Evolutionary conservation across 108 stramenopile species (phyloP).

Genomic region (Cyclostephanos tholiformis): DNA sequence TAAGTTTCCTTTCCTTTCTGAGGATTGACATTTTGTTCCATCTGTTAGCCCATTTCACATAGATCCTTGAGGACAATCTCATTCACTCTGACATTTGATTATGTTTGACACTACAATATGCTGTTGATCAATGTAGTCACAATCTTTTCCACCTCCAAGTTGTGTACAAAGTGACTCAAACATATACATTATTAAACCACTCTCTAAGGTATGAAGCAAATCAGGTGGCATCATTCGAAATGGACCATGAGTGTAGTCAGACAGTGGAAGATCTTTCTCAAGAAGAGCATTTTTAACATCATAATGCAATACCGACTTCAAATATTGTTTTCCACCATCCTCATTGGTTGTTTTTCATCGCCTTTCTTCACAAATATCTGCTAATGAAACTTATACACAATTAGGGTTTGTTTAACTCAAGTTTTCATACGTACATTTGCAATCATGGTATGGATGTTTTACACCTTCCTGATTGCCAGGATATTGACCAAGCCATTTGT

Average conservation of each 20-base stretch:
- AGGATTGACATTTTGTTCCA: background rate
- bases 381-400: too few species aligned
- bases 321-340: background rate
- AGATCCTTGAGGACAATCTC: background rate
- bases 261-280: background rate
- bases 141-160: background rate
- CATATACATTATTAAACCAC: conserved; percentile 2
- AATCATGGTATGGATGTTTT: background rate
- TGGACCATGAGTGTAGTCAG: background rate
- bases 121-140: background rate
- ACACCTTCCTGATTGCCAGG: background rate
- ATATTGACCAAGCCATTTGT: conserved; percentile 1
- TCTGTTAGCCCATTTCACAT: background rate
- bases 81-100: background rate
- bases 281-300: background rate
- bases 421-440: background rate
- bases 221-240: background rate
- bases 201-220: background rate
- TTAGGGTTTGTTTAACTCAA: background rate
- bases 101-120: background rate
- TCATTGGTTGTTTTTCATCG: background rate
- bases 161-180: background rate
- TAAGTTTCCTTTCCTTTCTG: background rate
- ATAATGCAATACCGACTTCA: background rate
- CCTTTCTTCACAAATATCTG: background rate